Base-by-base conservation (phyloP, 2,329 filamentous ascomycete species). In the Aspergillus cejpii region DNA sequence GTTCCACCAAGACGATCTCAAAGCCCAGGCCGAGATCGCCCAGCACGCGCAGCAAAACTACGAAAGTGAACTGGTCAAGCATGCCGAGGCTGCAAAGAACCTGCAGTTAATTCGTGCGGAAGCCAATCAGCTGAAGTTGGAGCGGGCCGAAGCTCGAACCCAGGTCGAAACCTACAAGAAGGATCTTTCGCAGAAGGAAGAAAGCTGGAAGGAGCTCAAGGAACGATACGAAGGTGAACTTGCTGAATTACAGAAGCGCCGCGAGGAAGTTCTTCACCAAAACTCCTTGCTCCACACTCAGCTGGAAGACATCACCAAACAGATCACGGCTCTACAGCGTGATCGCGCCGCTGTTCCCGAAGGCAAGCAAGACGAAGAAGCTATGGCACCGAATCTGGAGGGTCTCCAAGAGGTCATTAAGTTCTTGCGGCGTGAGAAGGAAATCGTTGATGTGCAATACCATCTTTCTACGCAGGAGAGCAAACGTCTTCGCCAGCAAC, bases 381-480 rank as follows among this genome's bases (percentile, higher is more conserved):
- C 75, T 1, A 67, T 76, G 12, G 68, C 75, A 5, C 70, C 78
- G 3, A 81, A 79, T 31, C 72, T 83, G 7, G 86, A 88, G 53
- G 87, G 86, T 42, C 78, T 95, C 7, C 85, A 92, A 50, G 91
- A 97, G 59, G 80, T 98, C 45, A 94, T 94, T 68, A 85, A 80
- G 50, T 98, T 92, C 65, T 74, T 98, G 49, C 84, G 91, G 37
- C 85, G 88, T 33, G 94, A 98, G 69, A 98, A 97, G 73, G 92
- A 97, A 63, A 97, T 98, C 53, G 78, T 96, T 6, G 91, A 98
- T 57, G 87, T 96, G n/a, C 91, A 97, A 60, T 86, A 89, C 58
- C 90, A 96, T 56, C 75, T 97, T 36, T 90, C 91, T 58, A 77
- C 83, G 0, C 87, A 94, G 57, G 92, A 98, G 67, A 77, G 81